phyloP scores from a whole-genome alignment of 306 rosid species.

The Castanospermum australe region DNA sequence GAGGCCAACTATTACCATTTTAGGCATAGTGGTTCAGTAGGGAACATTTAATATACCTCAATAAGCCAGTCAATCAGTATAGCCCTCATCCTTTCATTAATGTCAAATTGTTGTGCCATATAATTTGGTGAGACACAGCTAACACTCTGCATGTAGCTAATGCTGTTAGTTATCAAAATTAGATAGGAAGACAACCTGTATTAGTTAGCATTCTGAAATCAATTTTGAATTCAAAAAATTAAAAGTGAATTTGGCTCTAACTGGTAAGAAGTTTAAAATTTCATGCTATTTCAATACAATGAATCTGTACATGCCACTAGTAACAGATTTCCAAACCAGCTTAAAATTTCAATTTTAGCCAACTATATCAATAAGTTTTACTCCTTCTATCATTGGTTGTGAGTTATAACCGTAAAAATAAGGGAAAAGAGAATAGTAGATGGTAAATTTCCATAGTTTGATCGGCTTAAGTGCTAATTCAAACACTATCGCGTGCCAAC shows the following conservation, averaged over 20 bases:
- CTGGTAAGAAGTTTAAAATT: background rate
- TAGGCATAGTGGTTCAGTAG: constrained; percentile 20
- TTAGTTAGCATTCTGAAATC: background rate
- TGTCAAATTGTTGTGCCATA: constrained; percentile 75
- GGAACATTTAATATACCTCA: constrained; percentile 56
- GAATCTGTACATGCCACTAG: background rate
- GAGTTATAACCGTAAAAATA: background rate
- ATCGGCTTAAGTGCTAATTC: background rate
- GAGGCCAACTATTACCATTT: constrained; percentile 26
- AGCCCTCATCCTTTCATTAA: constrained; percentile 96
- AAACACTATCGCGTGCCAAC: background rate
- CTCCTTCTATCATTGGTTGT: background rate
- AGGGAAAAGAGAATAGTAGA: background rate
- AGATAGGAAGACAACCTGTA: background rate
- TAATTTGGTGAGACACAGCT: constrained; percentile 69
- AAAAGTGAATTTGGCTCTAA: background rate
- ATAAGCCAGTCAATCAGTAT: constrained; percentile 95
- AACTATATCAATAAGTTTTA: too few species aligned
- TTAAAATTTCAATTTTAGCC: too few species aligned
- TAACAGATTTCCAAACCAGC: background rate
- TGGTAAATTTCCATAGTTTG: background rate
- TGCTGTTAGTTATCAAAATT: constrained; percentile 19
- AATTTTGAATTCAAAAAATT: background rate
- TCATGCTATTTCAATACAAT: background rate
- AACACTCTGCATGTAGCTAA: constrained; percentile 48